Base-by-base conservation (phyloP, 257 asterid species). In the Craterostigma plantagineum region DNA sequence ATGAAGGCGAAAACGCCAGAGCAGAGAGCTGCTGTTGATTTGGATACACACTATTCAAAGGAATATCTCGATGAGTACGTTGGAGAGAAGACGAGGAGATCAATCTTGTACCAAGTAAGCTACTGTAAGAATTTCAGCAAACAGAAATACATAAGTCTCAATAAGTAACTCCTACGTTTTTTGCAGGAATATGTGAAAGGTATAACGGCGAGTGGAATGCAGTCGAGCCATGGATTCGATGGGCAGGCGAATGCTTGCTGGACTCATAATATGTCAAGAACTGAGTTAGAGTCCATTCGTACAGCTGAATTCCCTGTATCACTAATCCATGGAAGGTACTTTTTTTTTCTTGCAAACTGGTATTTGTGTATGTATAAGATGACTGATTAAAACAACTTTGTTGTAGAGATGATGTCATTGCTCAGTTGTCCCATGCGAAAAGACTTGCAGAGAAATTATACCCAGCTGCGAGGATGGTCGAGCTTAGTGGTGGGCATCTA, bases 11-110 rank as follows among this genome's bases (percentile, higher is more conserved):
- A 73, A 56, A 87, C 93, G 35, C 93, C 99, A 33, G 92, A 84
- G 60, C 91, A 90, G 67, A 90, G 99, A 70, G 99, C 99, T 33
- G 92, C 99, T 37, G 99, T 90, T 54, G 99, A 90, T 76, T 64
- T 90, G 61, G 99, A 90, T 61, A 80, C 96, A 16, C 99, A 90
- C 60, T 90, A 80, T 63, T 83, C 99, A 9, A 65, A 87, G 94
- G 99, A 83, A 58, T 90, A 83, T 63, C 91, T 90, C n/a, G 85
- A 73, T 65, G 99, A 84, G 70, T 48, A 34, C 52, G 86, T 90
- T 42, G 96, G 77, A 48, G 52, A 68, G 6, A 69, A 59, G 43
- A 79, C 92, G 18, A 69, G 99, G 67, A 80, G 99, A 68, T 67
- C 74, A 33, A 66, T 80, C 35, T 57, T 90, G 52, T 84, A 77